Percentiles rank a stretch among this genome's conserved stretches.
phyloP scores from a whole-genome alignment of 2,329 filamentous ascomycete species.

The Elsinoe batatas region DNA sequence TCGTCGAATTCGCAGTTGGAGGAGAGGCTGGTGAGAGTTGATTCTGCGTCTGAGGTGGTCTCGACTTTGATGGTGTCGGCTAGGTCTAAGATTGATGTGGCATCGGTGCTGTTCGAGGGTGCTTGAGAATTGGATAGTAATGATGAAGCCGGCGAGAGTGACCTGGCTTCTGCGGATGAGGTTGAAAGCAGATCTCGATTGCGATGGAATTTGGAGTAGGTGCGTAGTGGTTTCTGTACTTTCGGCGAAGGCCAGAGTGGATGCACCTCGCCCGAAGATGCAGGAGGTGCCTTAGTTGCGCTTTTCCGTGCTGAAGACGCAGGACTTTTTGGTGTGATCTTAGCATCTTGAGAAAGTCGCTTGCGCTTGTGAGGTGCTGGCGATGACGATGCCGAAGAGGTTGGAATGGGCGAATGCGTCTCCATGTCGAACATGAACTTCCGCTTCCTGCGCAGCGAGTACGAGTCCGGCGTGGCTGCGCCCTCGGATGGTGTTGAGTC shows the following conservation, averaged over 20 bases:
- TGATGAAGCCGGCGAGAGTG: slow-evolving; percentile 15
- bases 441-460: slow-evolving; percentile 15
- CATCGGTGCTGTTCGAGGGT: slow-evolving; percentile 13
- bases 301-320: background rate
- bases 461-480: slow-evolving; percentile 9
- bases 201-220: slow-evolving; percentile 7
- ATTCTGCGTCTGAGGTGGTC: slow-evolving; percentile 17
- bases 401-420: slow-evolving; percentile 12
- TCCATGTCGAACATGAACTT: slow-evolving; percentile 15
- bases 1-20: slow-evolving; percentile 31
- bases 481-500: slow-evolving; percentile 7
- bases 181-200: slow-evolving; percentile 8
- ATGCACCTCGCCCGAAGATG: background rate
- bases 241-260: background rate
- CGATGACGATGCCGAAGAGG: slow-evolving; percentile 6
- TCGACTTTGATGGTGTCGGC: slow-evolving; percentile 11
- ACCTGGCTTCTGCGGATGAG: slow-evolving; percentile 11
- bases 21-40: slow-evolving; percentile 33
- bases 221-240: background rate
- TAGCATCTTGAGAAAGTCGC: background rate
- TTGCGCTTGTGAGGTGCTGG: slow-evolving; percentile 8
- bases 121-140: slow-evolving; percentile 14
- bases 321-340: background rate
- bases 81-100: slow-evolving; percentile 15
- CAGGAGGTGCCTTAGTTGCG: background rate